These are phyloP conservation scores for Solanum neorickii DNA, from an alignment of 257 asterid species.

Conservation along the genomic window DNA sequence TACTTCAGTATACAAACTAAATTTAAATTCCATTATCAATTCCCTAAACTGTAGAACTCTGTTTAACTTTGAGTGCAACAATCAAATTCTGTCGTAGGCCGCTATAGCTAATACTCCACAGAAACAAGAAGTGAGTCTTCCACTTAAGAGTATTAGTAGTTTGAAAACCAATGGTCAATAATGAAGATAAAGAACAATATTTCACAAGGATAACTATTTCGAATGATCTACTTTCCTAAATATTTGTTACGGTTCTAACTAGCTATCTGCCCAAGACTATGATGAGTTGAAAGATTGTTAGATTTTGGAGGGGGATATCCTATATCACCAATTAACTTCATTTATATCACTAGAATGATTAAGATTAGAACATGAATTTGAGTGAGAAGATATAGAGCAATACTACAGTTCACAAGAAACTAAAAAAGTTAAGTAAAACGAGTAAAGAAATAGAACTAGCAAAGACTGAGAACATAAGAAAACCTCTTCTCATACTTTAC, in stretches of 20 bases:
- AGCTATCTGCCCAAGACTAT: neutral
- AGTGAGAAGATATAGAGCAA: neutral
- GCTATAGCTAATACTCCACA: neutral
- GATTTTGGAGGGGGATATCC: neutral
- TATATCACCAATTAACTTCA: neutral
- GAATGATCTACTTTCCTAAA: neutral
- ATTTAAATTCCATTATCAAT: neutral
- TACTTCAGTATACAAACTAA: neutral
- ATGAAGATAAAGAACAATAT: neutral
- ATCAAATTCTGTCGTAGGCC: neutral
- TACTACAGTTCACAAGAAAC: neutral
- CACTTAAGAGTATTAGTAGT: neutral
- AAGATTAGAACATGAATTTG: neutral
- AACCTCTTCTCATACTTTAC: neutral
- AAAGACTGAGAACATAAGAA: neutral
- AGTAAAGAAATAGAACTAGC: neutral
- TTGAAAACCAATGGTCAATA: neutral
- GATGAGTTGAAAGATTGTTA: neutral
- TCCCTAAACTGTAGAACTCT: neutral
- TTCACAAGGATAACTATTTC: neutral
- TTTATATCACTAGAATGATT: neutral
- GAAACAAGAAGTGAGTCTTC: neutral
- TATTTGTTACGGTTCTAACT: neutral
- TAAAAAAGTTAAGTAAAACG: neutral
- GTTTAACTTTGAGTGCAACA: neutral